Percentiles rank a stretch among this genome's conserved stretches.
These are phyloP conservation scores for Huntiella savannae DNA, from an alignment of 2,329 filamentous ascomycete genomes.

Conservation along the genomic window DNA sequence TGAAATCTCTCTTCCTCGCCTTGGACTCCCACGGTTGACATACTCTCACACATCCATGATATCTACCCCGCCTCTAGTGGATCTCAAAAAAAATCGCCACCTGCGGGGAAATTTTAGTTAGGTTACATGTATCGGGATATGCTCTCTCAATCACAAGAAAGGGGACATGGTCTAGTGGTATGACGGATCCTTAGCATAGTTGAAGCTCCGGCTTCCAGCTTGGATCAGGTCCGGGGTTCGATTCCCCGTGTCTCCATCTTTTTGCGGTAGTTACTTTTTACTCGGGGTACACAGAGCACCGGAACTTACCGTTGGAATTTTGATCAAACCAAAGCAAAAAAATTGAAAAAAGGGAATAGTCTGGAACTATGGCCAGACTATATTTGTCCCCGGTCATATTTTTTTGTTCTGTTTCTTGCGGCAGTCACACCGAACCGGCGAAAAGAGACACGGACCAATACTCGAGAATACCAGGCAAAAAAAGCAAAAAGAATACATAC, in stretches of 20 bases:
- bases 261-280: not conserved
- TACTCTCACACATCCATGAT: no score
- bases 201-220: not conserved
- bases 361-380: not conserved
- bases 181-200: conserved; percentile 11
- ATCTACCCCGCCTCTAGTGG: no score
- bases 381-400: no score
- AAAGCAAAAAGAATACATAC: conserved; percentile 1
- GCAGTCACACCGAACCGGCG: not conserved
- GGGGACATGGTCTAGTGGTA: conserved; percentile 11
- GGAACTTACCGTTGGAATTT: no score
- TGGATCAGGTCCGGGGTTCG: conserved; percentile 12
- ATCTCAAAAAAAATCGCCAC: no score
- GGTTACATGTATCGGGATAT: not conserved
- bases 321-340: not conserved
- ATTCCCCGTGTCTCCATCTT: conserved; percentile 12
- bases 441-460: not conserved
- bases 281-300: not conserved
- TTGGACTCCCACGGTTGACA: no score
- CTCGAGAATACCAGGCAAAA: not conserved
- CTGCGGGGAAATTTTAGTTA: no score
- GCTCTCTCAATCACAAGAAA: not conserved
- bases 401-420: no score
- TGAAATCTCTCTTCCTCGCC: no score
- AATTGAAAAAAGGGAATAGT: not conserved